Percentiles rank a stretch among this genome's conserved stretches.
phyloP scores from a whole-genome alignment of 2,329 filamentous ascomycete genomes.

The Diaporthe vexans region DNA sequence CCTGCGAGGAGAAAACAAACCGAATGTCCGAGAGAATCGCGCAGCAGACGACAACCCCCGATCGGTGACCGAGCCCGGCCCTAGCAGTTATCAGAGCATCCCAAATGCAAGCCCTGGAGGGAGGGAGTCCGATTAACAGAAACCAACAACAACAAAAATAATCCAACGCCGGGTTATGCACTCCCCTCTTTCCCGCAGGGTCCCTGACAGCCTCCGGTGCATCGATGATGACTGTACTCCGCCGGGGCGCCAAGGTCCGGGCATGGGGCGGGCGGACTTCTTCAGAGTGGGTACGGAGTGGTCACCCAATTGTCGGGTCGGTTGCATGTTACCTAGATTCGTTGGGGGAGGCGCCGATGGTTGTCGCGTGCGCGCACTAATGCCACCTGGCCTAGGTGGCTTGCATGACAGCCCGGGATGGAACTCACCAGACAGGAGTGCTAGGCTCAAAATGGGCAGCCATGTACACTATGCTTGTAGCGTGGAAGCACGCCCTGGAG shows the following conservation, averaged over 20 bases:
- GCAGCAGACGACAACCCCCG: slow-evolving; percentile 3
- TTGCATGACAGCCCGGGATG: slow-evolving; percentile 10
- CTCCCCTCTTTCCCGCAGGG: too few species aligned
- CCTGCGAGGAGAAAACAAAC: not conserved
- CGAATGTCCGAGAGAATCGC: slow-evolving; percentile 27
- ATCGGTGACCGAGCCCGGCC: slow-evolving; percentile 19
- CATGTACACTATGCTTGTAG: not conserved
- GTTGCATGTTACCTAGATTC: slow-evolving; percentile 29
- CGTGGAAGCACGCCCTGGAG: not conserved
- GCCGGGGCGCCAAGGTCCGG: slow-evolving; percentile 24
- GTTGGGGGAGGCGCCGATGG: slow-evolving; percentile 3
- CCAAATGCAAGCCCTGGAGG: not conserved
- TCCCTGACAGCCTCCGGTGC: not conserved
- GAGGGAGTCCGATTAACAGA: not conserved
- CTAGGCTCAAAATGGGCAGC: not conserved
- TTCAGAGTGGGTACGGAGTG: not conserved
- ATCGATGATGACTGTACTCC: slow-evolving; percentile 26
- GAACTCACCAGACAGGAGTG: not conserved
- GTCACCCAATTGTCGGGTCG: not conserved
- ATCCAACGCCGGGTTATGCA: not conserved
- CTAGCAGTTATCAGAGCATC: too few species aligned
- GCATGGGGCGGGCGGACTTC: slow-evolving; percentile 6
- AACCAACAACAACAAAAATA: too few species aligned
- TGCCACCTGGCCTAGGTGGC: not conserved
- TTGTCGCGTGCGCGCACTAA: slow-evolving; percentile 1